Conservation (phyloP, 352 stramenopile species). For the Phytophthora citricola region DNA sequence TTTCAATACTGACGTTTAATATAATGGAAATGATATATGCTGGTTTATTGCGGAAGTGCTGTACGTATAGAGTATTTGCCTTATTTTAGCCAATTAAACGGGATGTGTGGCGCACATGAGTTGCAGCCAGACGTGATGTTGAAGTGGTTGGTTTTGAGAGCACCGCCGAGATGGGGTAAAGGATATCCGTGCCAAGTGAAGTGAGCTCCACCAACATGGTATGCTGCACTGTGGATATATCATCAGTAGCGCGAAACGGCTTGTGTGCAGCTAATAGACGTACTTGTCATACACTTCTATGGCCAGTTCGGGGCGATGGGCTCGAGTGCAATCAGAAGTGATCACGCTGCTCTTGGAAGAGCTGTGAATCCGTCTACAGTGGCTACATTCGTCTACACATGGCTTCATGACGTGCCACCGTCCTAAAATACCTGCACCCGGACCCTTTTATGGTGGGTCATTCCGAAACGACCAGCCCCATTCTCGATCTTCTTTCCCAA, state of each 20-base stretch:
- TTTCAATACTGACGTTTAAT: not conserved
- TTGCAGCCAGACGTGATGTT: conserved; percentile 9
- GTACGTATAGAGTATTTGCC: not conserved
- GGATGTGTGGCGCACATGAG: conserved; percentile 23
- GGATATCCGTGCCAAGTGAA: not conserved
- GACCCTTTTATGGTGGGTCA: conserved; percentile 32
- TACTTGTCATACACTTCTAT: no score
- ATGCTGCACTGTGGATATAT: not conserved
- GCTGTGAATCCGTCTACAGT: conserved; percentile 17
- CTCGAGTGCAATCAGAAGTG: conserved; percentile 14
- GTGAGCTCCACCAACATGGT: not conserved
- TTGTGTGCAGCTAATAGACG: no score
- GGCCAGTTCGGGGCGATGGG: conserved; percentile 1
- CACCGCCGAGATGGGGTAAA: conserved; percentile 2
- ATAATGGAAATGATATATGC: no score
- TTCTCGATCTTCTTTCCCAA: conserved; percentile 3
- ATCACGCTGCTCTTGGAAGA: conserved; percentile 8
- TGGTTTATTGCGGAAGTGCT: not conserved
- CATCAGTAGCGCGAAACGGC: not conserved
- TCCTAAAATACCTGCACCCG: conserved; percentile 18
- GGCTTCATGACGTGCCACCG: conserved; percentile 17
- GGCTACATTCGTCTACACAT: conserved; percentile 24
- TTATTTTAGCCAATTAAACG: conserved; percentile 7
- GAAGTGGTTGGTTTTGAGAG: conserved; percentile 26
- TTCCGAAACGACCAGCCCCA: conserved; percentile 18